Evolutionary conservation across 257 asterid species (phyloP).

Genomic region (Plantago major): DNA sequence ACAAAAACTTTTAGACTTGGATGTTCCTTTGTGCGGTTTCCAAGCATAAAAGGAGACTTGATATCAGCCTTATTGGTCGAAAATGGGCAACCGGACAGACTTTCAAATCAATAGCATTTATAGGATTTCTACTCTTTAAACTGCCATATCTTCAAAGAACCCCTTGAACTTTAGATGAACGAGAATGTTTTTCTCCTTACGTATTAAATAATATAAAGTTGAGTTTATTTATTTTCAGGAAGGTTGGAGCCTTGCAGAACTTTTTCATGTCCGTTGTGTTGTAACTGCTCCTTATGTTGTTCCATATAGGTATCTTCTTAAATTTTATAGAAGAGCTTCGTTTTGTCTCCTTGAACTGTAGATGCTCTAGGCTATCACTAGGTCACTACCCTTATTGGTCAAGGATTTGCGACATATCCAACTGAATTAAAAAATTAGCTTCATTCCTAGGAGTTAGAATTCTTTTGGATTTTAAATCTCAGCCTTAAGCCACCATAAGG

Average conservation of each 20-base stretch:
- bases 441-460: neutral
- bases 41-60: constrained; percentile 11
- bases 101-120: neutral
- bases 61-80: neutral
- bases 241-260: constrained; percentile 98
- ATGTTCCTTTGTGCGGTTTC: constrained; percentile 1
- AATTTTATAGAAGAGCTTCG: neutral
- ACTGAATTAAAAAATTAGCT: constrained; percentile 2
- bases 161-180: constrained; percentile 15
- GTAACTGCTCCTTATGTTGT: constrained; percentile 95
- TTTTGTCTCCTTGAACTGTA: neutral
- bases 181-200: constrained; percentile 11
- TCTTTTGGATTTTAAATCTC: neutral
- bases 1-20: constrained; percentile 3
- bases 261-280: constrained; percentile 66
- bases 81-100: neutral
- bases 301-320: constrained; percentile 70
- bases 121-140: constrained; percentile 4
- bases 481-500: neutral
- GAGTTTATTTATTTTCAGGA: constrained; percentile 46
- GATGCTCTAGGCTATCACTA: constrained; percentile 1
- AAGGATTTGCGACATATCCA: neutral
- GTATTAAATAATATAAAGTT: constrained; percentile 6
- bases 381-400: neutral
- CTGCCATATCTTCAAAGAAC: neutral